These are phyloP conservation scores for Hypoxylon crocopeplum DNA, from an alignment of 495 filamentous ascomycete species.

Conservation along the genomic window DNA sequence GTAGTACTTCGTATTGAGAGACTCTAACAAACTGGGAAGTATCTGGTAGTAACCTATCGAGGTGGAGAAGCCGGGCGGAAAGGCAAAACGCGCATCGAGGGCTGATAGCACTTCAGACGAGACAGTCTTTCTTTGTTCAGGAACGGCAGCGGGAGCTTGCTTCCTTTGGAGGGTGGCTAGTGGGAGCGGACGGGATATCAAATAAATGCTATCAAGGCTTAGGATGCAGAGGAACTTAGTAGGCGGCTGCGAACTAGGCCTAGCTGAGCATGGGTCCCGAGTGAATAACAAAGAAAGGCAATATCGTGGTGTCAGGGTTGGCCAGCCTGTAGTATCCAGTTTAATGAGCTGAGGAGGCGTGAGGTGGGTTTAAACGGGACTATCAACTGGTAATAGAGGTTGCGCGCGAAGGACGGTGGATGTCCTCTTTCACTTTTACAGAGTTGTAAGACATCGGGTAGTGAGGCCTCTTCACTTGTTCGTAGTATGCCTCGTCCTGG, in stretches of 20 bases:
- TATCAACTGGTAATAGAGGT: slow-evolving; percentile 26
- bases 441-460: slow-evolving; percentile 33
- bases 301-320: slow-evolving; percentile 30
- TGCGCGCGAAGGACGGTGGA: slow-evolving; percentile 26
- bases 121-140: slow-evolving; percentile 41
- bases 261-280: slow-evolving; percentile 31
- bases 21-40: slow-evolving; percentile 21
- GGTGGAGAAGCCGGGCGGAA: slow-evolving; percentile 24
- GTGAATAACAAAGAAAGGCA: slow-evolving; percentile 39
- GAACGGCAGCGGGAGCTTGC: slow-evolving; percentile 35
- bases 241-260: slow-evolving; percentile 32
- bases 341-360: slow-evolving; percentile 32
- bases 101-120: slow-evolving; percentile 36
- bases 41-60: slow-evolving; percentile 22
- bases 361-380: slow-evolving; percentile 31
- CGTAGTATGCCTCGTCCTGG: slow-evolving; percentile 17
- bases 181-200: slow-evolving; percentile 26
- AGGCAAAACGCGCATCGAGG: slow-evolving; percentile 37
- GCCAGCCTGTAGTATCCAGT: slow-evolving; percentile 26
- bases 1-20: slow-evolving; percentile 37
- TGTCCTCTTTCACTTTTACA: slow-evolving; percentile 36
- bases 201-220: slow-evolving; percentile 21
- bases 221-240: slow-evolving; percentile 21
- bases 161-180: slow-evolving; percentile 32
- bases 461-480: slow-evolving; percentile 30